phyloP scores from a whole-genome alignment of 148 eudicot species.

The Dianthus caryophyllus region DNA sequence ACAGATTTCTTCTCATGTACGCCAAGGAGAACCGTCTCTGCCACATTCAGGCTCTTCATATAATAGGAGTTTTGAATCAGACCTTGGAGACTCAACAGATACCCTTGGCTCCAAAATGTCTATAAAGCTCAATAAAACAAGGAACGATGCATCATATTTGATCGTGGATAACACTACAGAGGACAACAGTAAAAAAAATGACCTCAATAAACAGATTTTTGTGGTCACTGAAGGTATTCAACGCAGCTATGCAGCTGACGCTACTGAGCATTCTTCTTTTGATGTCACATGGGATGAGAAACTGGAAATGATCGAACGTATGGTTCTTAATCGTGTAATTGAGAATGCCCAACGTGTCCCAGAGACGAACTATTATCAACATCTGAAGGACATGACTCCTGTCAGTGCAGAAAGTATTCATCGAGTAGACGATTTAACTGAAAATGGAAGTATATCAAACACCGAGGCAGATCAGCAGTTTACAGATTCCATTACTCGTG shows the following conservation, averaged over 20 bases:
- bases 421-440: conserved; percentile 24
- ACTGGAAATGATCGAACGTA: conserved; percentile 46
- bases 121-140: conserved; percentile 33
- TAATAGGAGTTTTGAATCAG: conserved; percentile 47
- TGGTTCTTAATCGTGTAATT: conserved; percentile 20
- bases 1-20: conserved; percentile 40
- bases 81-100: conserved; percentile 41
- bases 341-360: conserved; percentile 31
- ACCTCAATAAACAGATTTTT: conserved; percentile 28
- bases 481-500: background rate
- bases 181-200: conserved; percentile 30
- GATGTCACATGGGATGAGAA: conserved; percentile 73
- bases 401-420: conserved; percentile 18
- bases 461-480: conserved; percentile 8
- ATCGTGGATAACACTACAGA: conserved; percentile 22
- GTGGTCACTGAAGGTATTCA: conserved; percentile 27
- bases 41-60: conserved; percentile 46
- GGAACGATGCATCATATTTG: conserved; percentile 35
- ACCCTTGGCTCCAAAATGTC: conserved; percentile 51
- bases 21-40: conserved; percentile 42
- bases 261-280: conserved; percentile 33
- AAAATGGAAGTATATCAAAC: conserved; percentile 18
- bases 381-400: conserved; percentile 21
- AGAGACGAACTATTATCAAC: conserved; percentile 16
- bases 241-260: conserved; percentile 33